Evolutionary conservation across 1,284 basidiomycete species (phyloP).

Genomic region (Porogramme epimiltina): DNA sequence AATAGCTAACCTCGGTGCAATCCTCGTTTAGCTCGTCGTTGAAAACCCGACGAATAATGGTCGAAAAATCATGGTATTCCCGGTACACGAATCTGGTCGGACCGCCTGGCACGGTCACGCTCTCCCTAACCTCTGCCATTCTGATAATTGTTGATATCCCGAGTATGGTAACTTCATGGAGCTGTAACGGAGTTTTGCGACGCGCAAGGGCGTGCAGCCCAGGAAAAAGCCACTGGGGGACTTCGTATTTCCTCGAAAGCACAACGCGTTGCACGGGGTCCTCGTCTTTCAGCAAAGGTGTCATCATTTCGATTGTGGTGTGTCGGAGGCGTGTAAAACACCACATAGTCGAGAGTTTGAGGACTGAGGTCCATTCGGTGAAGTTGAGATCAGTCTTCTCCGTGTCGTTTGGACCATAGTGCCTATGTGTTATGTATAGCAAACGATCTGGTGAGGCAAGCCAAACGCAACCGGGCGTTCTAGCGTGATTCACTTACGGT

Average conservation of each 20-base stretch:
- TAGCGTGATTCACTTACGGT: constrained; percentile 9
- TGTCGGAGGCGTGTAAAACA: constrained; percentile 2
- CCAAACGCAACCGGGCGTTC: no score
- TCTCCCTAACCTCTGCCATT: constrained; percentile 16
- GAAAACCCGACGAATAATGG: not conserved
- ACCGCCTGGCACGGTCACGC: not conserved
- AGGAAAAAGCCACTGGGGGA: constrained; percentile 6
- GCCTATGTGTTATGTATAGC: not conserved
- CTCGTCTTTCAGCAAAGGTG: not conserved
- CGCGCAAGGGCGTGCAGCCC: constrained; percentile 7
- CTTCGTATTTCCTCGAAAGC: constrained; percentile 10
- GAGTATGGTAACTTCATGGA: constrained; percentile 7
- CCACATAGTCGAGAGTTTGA: constrained; percentile 19
- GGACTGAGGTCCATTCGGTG: constrained; percentile 13
- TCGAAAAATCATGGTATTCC: not conserved
- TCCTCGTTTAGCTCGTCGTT: not conserved
- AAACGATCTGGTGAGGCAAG: no score
- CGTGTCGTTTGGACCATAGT: not conserved
- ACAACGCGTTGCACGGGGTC: constrained; percentile 7
- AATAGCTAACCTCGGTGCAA: no score
- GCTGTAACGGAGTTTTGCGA: constrained; percentile 1
- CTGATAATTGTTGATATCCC: constrained; percentile 13
- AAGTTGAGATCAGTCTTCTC: not conserved
- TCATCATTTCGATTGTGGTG: constrained; percentile 3
- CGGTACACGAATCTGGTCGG: not conserved